These are phyloP conservation scores for Digitaria exilis DNA, from an alignment of 202 grass and related monocot species.

Conservation along the genomic window DNA sequence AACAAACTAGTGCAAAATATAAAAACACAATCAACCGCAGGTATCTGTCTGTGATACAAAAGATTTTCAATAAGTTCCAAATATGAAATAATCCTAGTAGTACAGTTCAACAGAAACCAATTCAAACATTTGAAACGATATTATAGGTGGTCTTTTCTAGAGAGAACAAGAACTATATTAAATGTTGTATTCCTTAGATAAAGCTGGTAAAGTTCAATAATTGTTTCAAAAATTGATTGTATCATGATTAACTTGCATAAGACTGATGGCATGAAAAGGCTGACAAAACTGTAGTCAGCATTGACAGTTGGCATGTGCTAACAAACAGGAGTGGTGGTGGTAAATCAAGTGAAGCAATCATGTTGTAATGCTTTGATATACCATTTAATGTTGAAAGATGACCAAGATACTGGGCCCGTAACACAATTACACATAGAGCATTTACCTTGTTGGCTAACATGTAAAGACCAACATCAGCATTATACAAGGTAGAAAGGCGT, in stretches of 20 bases:
- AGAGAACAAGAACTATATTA: background rate
- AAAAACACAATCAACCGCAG: conserved; percentile 10
- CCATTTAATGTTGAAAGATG: conserved; percentile 4
- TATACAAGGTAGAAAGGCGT: conserved; percentile 90
- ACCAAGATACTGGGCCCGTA: background rate
- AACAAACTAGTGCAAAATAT: background rate
- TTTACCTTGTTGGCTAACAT: conserved; percentile 99
- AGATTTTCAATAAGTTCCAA: background rate
- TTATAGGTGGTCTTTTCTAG: background rate
- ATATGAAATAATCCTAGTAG: background rate
- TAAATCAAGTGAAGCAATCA: conserved; percentile 1
- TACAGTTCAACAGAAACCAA: conserved; percentile 7
- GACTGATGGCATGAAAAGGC: background rate
- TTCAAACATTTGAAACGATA: conserved; percentile 1
- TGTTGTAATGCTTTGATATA: background rate
- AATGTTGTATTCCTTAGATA: conserved; percentile 8
- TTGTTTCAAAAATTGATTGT: background rate
- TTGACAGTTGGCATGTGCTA: background rate
- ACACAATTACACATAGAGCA: background rate
- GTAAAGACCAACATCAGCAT: conserved; percentile 98
- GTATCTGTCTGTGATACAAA: background rate
- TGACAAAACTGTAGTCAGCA: background rate
- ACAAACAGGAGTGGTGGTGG: background rate
- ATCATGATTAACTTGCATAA: conserved; percentile 1
- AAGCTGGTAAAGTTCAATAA: background rate